phyloP scores from a whole-genome alignment of 2,329 filamentous ascomycete species.

The Tolypocladium paradoxum region DNA sequence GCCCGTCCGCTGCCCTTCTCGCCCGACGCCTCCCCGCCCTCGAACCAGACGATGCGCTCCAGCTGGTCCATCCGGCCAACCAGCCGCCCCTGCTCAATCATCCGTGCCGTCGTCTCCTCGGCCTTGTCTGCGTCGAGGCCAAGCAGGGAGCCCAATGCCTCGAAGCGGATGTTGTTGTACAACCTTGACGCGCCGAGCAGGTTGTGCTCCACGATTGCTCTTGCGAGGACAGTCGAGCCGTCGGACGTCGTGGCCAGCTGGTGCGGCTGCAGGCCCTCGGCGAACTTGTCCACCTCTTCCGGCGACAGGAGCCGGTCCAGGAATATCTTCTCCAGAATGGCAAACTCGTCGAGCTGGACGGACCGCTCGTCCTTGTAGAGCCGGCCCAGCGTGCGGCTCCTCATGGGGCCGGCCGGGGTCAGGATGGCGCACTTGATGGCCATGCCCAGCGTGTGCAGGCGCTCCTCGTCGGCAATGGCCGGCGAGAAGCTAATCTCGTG shows the following conservation, averaged over 20 bases:
- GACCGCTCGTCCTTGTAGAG: constrained; percentile 91
- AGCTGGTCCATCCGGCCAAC: constrained; percentile 92
- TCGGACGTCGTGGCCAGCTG: constrained; percentile 85
- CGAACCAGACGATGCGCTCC: constrained; percentile 78
- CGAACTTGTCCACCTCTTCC: constrained; percentile 79
- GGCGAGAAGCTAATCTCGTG: constrained; percentile 72
- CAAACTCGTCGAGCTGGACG: constrained; percentile 62
- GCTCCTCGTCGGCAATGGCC: constrained; percentile 75
- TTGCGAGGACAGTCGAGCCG: constrained; percentile 84
- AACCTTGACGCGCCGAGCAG: constrained; percentile 73
- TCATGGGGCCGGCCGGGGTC: constrained; percentile 77
- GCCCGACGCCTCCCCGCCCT: constrained; percentile 58
- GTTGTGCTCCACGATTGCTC: constrained; percentile 94
- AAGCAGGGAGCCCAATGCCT: constrained; percentile 64
- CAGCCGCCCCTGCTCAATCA: constrained; percentile 91
- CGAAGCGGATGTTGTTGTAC: constrained; percentile 68
- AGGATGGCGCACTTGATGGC: constrained; percentile 89
- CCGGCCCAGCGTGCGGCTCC: constrained; percentile 68
- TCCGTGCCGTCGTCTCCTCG: constrained; percentile 82
- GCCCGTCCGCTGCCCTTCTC: constrained; percentile 58
- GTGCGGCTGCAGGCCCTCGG: constrained; percentile 68
- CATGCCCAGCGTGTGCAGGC: constrained; percentile 71
- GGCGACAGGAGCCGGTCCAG: constrained; percentile 73
- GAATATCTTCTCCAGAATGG: constrained; percentile 96
- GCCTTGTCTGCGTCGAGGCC: constrained; percentile 71